These are phyloP conservation scores for Vaucheria bursata DNA, from an alignment of 352 stramenopile species.

Conservation along the genomic window DNA sequence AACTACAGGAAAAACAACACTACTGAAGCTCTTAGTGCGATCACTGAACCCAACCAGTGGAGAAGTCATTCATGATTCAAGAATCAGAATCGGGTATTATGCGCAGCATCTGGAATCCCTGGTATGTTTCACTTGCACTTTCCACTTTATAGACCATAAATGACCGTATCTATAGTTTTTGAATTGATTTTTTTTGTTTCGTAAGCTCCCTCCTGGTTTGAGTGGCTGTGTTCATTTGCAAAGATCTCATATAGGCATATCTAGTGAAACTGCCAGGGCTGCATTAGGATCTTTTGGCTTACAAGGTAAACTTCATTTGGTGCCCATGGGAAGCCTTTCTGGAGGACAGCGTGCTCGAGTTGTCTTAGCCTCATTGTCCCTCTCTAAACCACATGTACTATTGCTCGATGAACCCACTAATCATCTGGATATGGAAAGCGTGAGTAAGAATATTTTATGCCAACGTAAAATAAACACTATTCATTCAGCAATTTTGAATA, in stretches of 20 bases:
- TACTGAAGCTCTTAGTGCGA: constrained; percentile 93
- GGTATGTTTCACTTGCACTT: no score
- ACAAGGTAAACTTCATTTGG: constrained; percentile 85
- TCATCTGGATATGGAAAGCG: not conserved
- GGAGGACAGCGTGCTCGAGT: constrained; percentile 92
- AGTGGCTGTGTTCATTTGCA: not conserved
- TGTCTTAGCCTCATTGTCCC: constrained; percentile 92
- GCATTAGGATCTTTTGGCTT: constrained; percentile 86
- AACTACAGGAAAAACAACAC: constrained; percentile 77
- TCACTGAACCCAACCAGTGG: constrained; percentile 81
- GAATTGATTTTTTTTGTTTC: not conserved
- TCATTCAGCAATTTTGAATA: no score
- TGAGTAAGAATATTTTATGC: no score
- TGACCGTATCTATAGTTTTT: no score
- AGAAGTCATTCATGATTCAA: constrained; percentile 87
- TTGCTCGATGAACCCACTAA: constrained; percentile 61
- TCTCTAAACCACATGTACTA: constrained; percentile 91
- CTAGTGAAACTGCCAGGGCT: not conserved
- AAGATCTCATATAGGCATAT: not conserved
- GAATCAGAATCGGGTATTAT: constrained; percentile 89
- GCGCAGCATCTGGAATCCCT: constrained; percentile 88
- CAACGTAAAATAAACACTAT: not conserved
- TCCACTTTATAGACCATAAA: no score
- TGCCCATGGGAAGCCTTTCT: constrained; percentile 64
- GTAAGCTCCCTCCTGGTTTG: not conserved